phyloP scores from a whole-genome alignment of 1,284 basidiomycete genomes.

The Trichosporon inkin region DNA sequence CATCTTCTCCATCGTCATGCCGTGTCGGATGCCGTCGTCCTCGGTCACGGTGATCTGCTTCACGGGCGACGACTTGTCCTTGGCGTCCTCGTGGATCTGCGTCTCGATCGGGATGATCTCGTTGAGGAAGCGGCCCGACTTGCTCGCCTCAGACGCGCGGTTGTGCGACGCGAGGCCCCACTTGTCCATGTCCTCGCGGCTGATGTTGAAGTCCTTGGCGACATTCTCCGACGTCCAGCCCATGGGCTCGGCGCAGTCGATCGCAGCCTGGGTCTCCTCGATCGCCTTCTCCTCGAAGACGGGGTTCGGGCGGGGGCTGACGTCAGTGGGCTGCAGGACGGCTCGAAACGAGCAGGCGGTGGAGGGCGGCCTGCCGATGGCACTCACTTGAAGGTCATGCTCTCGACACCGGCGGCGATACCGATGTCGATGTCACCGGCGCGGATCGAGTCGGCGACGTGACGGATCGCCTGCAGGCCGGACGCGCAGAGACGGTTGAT shows the following conservation, averaged over 20 bases:
- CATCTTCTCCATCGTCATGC: slow-evolving; percentile 67
- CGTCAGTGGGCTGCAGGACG: background rate
- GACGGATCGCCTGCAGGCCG: slow-evolving; percentile 62
- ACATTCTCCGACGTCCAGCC: slow-evolving; percentile 90
- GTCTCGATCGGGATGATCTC: slow-evolving; percentile 80
- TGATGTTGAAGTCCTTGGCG: slow-evolving; percentile 66
- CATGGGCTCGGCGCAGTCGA: slow-evolving; percentile 81
- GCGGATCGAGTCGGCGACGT: slow-evolving; percentile 73
- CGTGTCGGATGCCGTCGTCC: slow-evolving; percentile 78
- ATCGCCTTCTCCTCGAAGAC: slow-evolving; percentile 68
- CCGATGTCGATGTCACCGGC: slow-evolving; percentile 64
- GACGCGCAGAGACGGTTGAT: slow-evolving; percentile 79
- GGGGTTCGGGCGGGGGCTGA: slow-evolving; percentile 70
- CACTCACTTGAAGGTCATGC: slow-evolving; percentile 59
- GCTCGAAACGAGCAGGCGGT: too few species aligned
- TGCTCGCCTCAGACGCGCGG: slow-evolving; percentile 61
- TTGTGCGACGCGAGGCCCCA: slow-evolving; percentile 76
- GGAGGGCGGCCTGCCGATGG: background rate
- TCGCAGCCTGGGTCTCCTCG: slow-evolving; percentile 59
- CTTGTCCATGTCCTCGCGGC: slow-evolving; percentile 72
- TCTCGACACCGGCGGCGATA: slow-evolving; percentile 74
- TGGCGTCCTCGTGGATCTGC: slow-evolving; percentile 26
- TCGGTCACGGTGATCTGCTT: slow-evolving; percentile 59
- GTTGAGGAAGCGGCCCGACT: slow-evolving; percentile 63
- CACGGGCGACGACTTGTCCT: slow-evolving; percentile 28